Base-by-base conservation (phyloP, 1,284 basidiomycete genomes). In the Xerocomus cyaneibrunnescens region DNA sequence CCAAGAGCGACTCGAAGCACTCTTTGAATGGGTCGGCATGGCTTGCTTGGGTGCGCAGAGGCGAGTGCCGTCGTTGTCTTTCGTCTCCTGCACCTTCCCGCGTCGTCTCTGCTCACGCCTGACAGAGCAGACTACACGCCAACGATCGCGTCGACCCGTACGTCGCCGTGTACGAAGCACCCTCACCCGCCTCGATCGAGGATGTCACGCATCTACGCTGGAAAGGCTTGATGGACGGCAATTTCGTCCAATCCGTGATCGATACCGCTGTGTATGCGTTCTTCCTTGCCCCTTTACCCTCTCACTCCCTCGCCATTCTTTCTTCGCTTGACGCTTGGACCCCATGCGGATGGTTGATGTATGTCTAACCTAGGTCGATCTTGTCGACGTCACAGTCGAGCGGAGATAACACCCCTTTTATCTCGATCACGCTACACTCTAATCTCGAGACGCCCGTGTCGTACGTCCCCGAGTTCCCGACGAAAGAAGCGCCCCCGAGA, bases 21-120 rank as follows among this genome's bases (percentile, higher is more conserved):
- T 87, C 14, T 83, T 85, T 49, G 87, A 88, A 63, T 89, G 86
- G 86, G 73, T 81, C 14, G 87, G 85, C 3, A 77, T 89, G 78
- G 83, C 80, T 0, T 70, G 65, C 50, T 44, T 80, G 2, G 74
- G 70, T 14, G 71, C 77, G 1, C 74, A 75, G 48, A 67, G 78
- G 77, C 40, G 7, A 27, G 49, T 38, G 13, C 14, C 22, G 4
- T 22, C 36, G 7, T 12, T 23, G 4, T 2, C 42, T 22, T 19
- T 16, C 22, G 10, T 14, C 28, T 7, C 13, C 28, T 30, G 8
- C n/a, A n/a, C n/a, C 28, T 30, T 30, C 13, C 28, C 28, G 8
- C 27, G 27, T 25, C 19, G 13, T 32, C 44, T 7, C 16, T 3
- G 30, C 28, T 17, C 17, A 13, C 19, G 34, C 4, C n/a, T n/a